These are phyloP conservation scores for Dictyostelium brefeldianum DNA, from an alignment of 78 protist genomes.

Conservation along the genomic window DNA sequence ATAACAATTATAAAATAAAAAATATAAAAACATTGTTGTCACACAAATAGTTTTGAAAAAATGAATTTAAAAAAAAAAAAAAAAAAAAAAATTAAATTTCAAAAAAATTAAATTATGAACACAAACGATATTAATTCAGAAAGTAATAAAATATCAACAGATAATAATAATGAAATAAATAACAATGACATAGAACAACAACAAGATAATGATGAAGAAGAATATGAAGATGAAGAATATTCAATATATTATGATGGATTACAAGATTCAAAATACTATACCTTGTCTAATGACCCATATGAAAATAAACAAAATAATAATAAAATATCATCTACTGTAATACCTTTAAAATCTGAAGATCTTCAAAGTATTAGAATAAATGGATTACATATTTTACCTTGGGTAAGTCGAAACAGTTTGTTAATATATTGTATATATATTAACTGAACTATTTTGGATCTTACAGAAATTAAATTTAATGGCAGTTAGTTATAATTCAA, in stretches of 20 bases:
- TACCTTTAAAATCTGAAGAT: constrained; percentile 4
- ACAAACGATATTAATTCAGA: no score
- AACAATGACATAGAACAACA: background rate
- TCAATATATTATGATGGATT: background rate
- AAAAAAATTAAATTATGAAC: no score
- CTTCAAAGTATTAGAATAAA: constrained; percentile 15
- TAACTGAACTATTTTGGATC: background rate
- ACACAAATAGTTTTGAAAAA: background rate
- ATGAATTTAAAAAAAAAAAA: no score
- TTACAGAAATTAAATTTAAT: constrained; percentile 69
- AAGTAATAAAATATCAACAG: no score
- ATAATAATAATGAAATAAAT: no score
- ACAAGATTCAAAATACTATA: background rate
- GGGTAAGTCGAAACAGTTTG: no score
- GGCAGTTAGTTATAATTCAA: constrained; percentile 54
- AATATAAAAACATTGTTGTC: background rate
- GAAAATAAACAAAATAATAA: constrained; percentile 11
- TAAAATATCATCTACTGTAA: background rate
- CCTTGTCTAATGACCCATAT: background rate
- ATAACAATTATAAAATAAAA: background rate
- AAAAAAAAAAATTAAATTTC: no score
- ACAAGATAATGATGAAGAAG: background rate
- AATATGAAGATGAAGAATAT: background rate
- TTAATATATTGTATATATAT: no score
- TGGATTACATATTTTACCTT: background rate